These are phyloP conservation scores for Pseudozyma flocculosa DNA, from an alignment of 1,284 basidiomycete species.

Conservation along the genomic window DNA sequence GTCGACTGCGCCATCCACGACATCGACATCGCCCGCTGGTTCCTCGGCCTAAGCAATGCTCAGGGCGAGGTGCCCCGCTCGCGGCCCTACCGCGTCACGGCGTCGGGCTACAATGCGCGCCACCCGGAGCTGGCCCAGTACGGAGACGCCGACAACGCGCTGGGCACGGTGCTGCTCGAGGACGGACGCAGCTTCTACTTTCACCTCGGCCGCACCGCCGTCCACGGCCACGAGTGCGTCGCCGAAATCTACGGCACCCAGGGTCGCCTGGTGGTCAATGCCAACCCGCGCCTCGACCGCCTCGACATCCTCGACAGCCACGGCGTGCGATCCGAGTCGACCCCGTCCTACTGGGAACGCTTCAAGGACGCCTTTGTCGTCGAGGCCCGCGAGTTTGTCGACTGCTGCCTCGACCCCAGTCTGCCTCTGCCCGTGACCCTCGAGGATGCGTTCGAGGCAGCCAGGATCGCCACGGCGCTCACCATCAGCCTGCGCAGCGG, in stretches of 20 bases:
- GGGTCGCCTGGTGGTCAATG: neutral
- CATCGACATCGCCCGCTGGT: slow-evolving; percentile 23
- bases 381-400: slow-evolving; percentile 18
- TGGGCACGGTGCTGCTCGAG: slow-evolving; percentile 38
- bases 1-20: slow-evolving; percentile 56
- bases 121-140: slow-evolving; percentile 41
- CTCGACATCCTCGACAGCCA: slow-evolving; percentile 4
- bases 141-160: slow-evolving; percentile 47
- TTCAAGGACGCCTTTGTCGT: slow-evolving; percentile 50
- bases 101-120: slow-evolving; percentile 36
- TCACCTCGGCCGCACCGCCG: slow-evolving; percentile 33
- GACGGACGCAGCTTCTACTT: slow-evolving; percentile 28
- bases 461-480: slow-evolving; percentile 44
- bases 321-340: slow-evolving; percentile 43
- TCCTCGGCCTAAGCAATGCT: slow-evolving; percentile 14
- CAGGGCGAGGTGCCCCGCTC: neutral
- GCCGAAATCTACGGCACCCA: slow-evolving; percentile 48
- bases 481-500: slow-evolving; percentile 33
- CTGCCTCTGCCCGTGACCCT: slow-evolving; percentile 6
- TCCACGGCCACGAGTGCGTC: slow-evolving; percentile 5
- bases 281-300: slow-evolving; percentile 19
- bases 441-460: slow-evolving; percentile 44
- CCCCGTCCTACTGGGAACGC: slow-evolving; percentile 21
- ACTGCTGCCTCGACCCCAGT: neutral
- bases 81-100: slow-evolving; percentile 27